These are phyloP conservation scores for Cordyceps fumosorosea DNA, from an alignment of 2,329 filamentous ascomycete species.

Conservation along the genomic window DNA sequence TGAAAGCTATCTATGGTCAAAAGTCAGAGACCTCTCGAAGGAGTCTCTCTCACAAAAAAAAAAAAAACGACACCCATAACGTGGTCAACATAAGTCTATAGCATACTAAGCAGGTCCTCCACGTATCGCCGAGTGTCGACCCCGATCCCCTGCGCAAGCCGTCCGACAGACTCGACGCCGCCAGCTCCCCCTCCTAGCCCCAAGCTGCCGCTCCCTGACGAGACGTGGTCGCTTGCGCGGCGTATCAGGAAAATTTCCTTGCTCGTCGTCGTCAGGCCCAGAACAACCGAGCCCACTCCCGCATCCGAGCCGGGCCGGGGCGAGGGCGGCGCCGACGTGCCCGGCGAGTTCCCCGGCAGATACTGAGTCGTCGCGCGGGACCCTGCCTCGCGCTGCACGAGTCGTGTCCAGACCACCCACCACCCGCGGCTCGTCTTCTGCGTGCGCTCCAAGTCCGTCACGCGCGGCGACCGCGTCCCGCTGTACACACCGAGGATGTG, in stretches of 20 bases:
- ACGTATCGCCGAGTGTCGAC: slow-evolving; percentile 71
- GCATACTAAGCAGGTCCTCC: slow-evolving; percentile 61
- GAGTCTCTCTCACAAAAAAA: neutral
- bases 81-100: slow-evolving; percentile 17
- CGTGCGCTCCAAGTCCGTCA: slow-evolving; percentile 50
- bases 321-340: slow-evolving; percentile 1
- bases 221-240: slow-evolving; percentile 49
- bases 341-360: slow-evolving; percentile 7
- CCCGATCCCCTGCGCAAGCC: slow-evolving; percentile 65
- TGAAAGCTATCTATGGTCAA: neutral
- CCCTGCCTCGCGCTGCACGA: slow-evolving; percentile 29
- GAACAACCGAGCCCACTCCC: slow-evolving; percentile 15
- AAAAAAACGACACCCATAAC: neutral
- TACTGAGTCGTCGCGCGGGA: slow-evolving; percentile 7
- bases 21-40: neutral
- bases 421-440: slow-evolving; percentile 61
- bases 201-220: slow-evolving; percentile 21
- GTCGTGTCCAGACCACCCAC: slow-evolving; percentile 63
- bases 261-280: slow-evolving; percentile 20
- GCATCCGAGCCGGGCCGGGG: neutral
- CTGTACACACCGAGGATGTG: slow-evolving; percentile 53
- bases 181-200: slow-evolving; percentile 41
- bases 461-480: slow-evolving; percentile 33
- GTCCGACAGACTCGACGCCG: slow-evolving; percentile 34
- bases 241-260: slow-evolving; percentile 59